Conservation (phyloP, 2,329 filamentous ascomycete species). For the Xylariaceae sp. region DNA sequence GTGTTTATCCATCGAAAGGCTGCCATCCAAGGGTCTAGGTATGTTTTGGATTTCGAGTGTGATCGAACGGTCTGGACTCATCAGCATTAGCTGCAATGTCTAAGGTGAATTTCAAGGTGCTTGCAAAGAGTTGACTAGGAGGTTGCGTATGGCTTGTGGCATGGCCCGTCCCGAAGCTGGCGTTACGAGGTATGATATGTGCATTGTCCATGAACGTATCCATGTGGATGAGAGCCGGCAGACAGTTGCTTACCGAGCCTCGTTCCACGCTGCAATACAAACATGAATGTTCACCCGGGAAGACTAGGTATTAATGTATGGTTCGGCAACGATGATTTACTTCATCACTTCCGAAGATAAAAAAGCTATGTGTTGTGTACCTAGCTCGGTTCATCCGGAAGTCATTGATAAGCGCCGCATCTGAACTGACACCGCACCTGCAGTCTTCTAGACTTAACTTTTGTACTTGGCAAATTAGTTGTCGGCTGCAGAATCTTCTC, state of each 20-base stretch:
- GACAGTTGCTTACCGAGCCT: slow-evolving; percentile 18
- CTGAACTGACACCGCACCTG: background rate
- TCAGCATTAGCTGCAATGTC: background rate
- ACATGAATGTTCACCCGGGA: background rate
- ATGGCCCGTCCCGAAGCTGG: slow-evolving; percentile 3
- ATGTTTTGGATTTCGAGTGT: background rate
- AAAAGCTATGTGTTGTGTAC: background rate
- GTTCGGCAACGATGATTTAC: slow-evolving; percentile 11
- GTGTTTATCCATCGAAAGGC: background rate
- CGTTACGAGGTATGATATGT: slow-evolving; percentile 1
- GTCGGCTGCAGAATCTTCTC: background rate
- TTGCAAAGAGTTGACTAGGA: background rate
- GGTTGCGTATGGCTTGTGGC: background rate
- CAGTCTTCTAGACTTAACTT: slow-evolving; percentile 7
- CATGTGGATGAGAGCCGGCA: slow-evolving; percentile 10
- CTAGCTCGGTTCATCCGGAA: slow-evolving; percentile 1
- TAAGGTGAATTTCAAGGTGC: background rate
- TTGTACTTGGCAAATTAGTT: background rate
- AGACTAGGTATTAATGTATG: background rate
- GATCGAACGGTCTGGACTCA: background rate
- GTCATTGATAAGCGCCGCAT: slow-evolving; percentile 5
- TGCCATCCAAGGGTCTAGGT: background rate
- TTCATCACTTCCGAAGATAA: slow-evolving; percentile 5
- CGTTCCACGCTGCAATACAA: slow-evolving; percentile 8
- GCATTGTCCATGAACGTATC: slow-evolving; percentile 14